phyloP scores from a whole-genome alignment of 2,329 filamentous ascomycete species.

The Phialocephala subalpina region DNA sequence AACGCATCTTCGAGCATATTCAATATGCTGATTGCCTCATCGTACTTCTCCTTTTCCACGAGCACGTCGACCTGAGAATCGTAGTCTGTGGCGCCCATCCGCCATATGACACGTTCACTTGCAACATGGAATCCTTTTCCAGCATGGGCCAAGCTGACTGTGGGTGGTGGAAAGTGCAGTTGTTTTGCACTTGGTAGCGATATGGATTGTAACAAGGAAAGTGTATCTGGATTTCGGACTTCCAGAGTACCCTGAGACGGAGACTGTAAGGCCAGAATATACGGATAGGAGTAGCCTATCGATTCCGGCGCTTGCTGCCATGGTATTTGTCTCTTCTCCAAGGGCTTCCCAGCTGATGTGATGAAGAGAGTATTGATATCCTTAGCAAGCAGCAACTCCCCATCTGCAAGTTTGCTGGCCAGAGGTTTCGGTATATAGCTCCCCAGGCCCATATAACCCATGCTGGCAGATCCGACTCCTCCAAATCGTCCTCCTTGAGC shows the following conservation, averaged over 20 bases:
- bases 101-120: constrained; percentile 92
- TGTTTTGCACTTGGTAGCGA: constrained; percentile 82
- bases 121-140: constrained; percentile 95
- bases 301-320: constrained; percentile 90
- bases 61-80: constrained; percentile 88
- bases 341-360: constrained; percentile 79
- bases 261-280: constrained; percentile 86
- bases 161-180: constrained; percentile 91
- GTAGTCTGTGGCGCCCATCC: constrained; percentile 93
- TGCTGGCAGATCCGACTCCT: constrained; percentile 82
- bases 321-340: constrained; percentile 88
- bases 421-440: constrained; percentile 92
- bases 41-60: constrained; percentile 75
- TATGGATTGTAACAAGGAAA: constrained; percentile 89
- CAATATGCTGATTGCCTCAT: constrained; percentile 91
- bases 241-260: constrained; percentile 86
- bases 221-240: constrained; percentile 89
- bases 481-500: constrained; percentile 71
- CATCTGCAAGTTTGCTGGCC: constrained; percentile 81
- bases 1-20: constrained; percentile 92
- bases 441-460: constrained; percentile 96
- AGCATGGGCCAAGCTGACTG: constrained; percentile 91
- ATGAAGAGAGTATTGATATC: constrained; percentile 97
- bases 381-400: constrained; percentile 92
- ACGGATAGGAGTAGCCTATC: constrained; percentile 96